Conservation (phyloP, 108 stramenopile species). For the Cyclotella cryptica region DNA sequence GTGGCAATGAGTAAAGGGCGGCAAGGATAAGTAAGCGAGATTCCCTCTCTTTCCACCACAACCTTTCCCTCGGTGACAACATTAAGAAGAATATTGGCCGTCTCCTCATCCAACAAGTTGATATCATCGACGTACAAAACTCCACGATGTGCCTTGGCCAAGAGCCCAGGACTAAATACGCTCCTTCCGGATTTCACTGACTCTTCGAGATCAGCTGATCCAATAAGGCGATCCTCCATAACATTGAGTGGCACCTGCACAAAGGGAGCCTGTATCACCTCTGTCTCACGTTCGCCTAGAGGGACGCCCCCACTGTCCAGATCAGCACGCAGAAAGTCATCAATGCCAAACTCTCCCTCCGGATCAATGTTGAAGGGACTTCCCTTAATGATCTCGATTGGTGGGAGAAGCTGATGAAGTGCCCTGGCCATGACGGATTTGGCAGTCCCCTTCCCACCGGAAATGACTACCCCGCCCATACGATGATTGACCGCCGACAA, state of each 20-base stretch:
- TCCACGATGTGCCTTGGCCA: constrained; percentile 96
- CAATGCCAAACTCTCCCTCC: constrained; percentile 80
- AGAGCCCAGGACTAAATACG: constrained; percentile 93
- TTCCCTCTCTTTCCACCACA: constrained; percentile 95
- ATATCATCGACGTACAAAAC: constrained; percentile 97
- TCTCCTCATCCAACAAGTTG: constrained; percentile 94
- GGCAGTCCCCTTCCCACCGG: constrained; percentile 95
- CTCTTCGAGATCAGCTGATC: constrained; percentile 94
- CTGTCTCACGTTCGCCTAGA: constrained; percentile 88
- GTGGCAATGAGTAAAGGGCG: constrained; percentile 92
- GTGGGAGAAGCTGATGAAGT: constrained; percentile 94
- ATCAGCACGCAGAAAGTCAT: constrained; percentile 81
- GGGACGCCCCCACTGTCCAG: constrained; percentile 83
- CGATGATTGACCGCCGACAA: constrained; percentile 89
- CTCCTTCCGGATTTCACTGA: constrained; percentile 90
- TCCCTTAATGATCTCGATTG: constrained; percentile 91
- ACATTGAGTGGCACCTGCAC: constrained; percentile 97
- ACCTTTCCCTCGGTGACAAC: constrained; percentile 92
- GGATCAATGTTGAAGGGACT: constrained; percentile 95
- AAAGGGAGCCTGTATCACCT: constrained; percentile 90
- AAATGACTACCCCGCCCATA: constrained; percentile 96
- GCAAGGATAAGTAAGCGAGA: constrained; percentile 92
- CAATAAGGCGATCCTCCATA: constrained; percentile 97
- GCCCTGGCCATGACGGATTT: constrained; percentile 97
- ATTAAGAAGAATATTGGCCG: constrained; percentile 91